Evolutionary conservation across 345 rosid species (phyloP).

Genomic region (Conringia planisiliqua): DNA sequence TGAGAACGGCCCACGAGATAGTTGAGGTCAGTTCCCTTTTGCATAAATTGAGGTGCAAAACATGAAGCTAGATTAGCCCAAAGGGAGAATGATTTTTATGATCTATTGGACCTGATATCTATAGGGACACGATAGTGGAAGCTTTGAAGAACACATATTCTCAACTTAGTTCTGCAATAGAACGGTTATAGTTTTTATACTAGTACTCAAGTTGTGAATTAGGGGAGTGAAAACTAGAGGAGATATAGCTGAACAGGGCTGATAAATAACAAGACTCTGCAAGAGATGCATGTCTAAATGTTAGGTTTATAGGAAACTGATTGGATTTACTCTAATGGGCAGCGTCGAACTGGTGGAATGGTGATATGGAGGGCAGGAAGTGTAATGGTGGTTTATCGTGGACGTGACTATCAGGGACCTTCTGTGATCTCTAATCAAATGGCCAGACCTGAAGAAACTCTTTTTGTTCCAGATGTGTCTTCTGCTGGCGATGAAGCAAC

Average conservation of each 20-base stretch:
- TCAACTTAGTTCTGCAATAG: not conserved
- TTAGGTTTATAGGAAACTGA: conserved; percentile 8
- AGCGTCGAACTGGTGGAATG: conserved; percentile 96
- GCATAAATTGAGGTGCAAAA: not conserved
- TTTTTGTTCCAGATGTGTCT: conserved; percentile 72
- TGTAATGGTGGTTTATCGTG: conserved; percentile 91
- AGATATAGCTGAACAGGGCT: conserved; percentile 1
- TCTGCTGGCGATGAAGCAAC: conserved; percentile 38
- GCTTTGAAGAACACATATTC: not conserved
- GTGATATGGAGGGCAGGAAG: conserved; percentile 99
- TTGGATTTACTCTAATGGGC: conserved; percentile 41
- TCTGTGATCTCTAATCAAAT: conserved; percentile 37
- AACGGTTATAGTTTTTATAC: not conserved
- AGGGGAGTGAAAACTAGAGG: not conserved
- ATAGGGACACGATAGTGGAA: not conserved
- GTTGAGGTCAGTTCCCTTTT: conserved; percentile 64
- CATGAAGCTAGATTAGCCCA: not conserved
- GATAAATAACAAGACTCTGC: conserved; percentile 12
- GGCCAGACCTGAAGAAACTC: conserved; percentile 45
- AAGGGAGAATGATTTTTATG: not conserved
- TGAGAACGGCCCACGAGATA: conserved; percentile 93
- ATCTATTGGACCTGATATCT: not conserved
- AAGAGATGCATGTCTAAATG: conserved; percentile 24
- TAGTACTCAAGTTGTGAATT: not conserved
- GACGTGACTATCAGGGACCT: conserved; percentile 74